A percentile compares a stretch with the other conserved stretches of the same genome.
phyloP scores from a whole-genome alignment of 2,329 filamentous ascomycete species.

The Aspergillus versicolor region DNA sequence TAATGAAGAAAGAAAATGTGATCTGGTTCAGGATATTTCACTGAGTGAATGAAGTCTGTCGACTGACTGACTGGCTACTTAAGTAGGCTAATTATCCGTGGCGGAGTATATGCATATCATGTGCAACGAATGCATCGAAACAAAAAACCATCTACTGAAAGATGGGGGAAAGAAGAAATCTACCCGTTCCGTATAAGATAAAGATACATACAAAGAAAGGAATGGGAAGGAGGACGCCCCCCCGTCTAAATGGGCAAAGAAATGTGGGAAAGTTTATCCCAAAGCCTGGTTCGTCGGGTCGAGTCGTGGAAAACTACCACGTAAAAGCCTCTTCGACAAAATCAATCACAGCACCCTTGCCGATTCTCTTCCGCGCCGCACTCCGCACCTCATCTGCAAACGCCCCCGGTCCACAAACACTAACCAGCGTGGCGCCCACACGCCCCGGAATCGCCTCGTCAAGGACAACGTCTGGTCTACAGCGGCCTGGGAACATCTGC shows the following conservation, averaged over 20 bases:
- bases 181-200: background rate
- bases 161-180: background rate
- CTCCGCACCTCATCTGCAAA: slow-evolving; percentile 62
- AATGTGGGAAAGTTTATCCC: background rate
- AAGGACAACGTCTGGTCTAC: slow-evolving; percentile 55
- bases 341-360: slow-evolving; percentile 56
- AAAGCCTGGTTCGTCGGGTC: too few species aligned
- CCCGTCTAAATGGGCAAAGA: background rate
- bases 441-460: slow-evolving; percentile 56
- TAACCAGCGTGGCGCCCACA: slow-evolving; percentile 60
- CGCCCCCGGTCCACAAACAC: slow-evolving; percentile 62
- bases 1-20: background rate
- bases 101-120: background rate
- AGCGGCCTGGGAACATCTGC: slow-evolving; percentile 62
- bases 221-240: background rate
- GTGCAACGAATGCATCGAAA: background rate
- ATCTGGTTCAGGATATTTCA: background rate
- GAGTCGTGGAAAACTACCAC: slow-evolving; percentile 43
- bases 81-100: too few species aligned
- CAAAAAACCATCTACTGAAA: background rate
- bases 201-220: background rate
- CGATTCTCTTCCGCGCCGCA: slow-evolving; percentile 52
- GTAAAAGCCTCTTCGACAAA: slow-evolving; percentile 68
- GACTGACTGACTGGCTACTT: too few species aligned
- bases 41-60: too few species aligned